phyloP scores from a whole-genome alignment of 108 stramenopile genomes.

The Cyclostephanos invisitatus region DNA sequence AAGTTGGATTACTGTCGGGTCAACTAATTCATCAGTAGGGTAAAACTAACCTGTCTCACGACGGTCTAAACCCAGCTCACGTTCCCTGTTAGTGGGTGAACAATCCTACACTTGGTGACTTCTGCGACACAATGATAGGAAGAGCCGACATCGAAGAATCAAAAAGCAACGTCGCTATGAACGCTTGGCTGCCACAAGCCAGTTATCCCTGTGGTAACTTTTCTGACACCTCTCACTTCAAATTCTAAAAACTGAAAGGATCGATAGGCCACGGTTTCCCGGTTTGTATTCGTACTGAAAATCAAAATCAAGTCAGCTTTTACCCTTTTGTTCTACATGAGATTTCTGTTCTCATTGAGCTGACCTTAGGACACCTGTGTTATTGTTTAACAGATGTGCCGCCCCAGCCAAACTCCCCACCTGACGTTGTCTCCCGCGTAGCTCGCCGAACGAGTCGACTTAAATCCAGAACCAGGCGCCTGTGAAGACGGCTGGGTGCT shows the following conservation, averaged over 20 bases:
- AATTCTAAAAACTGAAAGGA: slow-evolving; percentile 95
- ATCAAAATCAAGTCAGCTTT: slow-evolving; percentile 97
- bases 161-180: slow-evolving; percentile 91
- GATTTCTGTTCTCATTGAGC: slow-evolving; percentile 97
- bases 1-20: slow-evolving; percentile 96
- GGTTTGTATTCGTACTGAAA: slow-evolving; percentile 96
- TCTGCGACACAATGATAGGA: slow-evolving; percentile 96
- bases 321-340: slow-evolving; percentile 92
- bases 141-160: slow-evolving; percentile 96
- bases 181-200: slow-evolving; percentile 95
- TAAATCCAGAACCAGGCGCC: slow-evolving; percentile 82
- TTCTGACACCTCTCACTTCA: slow-evolving; percentile 98
- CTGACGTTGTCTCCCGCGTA: slow-evolving; percentile 94
- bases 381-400: slow-evolving; percentile 94
- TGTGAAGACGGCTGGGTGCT: slow-evolving; percentile 77
- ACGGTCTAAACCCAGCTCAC: slow-evolving; percentile 98
- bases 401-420: slow-evolving; percentile 95
- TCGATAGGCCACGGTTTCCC: slow-evolving; percentile 97
- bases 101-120: slow-evolving; percentile 97
- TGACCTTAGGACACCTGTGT: slow-evolving; percentile 95
- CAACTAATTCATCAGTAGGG: slow-evolving; percentile 90
- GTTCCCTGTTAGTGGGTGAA: slow-evolving; percentile 96
- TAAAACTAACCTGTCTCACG: slow-evolving; percentile 98
- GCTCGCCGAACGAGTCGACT: slow-evolving; percentile 59
- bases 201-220: slow-evolving; percentile 99